A percentile compares a stretch with the other conserved stretches of the same genome.
Conservation (phyloP, 176 grass and related monocot genomes). For the Musa acuminata region DNA sequence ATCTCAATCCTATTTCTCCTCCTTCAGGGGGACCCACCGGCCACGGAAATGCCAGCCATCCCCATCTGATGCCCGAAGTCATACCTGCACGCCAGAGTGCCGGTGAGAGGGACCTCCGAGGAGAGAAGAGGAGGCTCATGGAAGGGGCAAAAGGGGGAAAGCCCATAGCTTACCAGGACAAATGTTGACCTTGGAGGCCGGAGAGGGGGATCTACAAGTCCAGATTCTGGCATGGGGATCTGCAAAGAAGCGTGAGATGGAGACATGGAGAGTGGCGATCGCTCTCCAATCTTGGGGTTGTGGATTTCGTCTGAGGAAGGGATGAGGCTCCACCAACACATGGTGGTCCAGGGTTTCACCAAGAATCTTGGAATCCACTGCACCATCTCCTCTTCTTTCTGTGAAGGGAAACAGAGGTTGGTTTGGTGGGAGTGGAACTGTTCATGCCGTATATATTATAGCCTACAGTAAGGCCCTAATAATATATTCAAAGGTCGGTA, state of each 20-base stretch:
- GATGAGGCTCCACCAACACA: neutral
- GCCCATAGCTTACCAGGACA: too few species aligned
- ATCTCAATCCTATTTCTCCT: neutral
- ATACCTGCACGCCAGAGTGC: neutral
- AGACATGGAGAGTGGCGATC: too few species aligned
- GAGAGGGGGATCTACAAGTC: neutral
- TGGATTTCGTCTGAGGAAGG: too few species aligned
- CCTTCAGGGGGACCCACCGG: neutral
- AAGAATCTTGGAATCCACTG: slow-evolving; percentile 5
- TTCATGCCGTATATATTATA: too few species aligned
- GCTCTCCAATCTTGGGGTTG: too few species aligned
- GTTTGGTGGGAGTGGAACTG: too few species aligned
- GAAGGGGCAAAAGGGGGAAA: neutral
- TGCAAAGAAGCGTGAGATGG: neutral
- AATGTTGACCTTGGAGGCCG: neutral
- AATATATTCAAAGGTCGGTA: too few species aligned
- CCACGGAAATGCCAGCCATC: neutral
- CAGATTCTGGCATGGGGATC: slow-evolving; percentile 5
- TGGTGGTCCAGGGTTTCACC: neutral
- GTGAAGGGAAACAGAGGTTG: too few species aligned
- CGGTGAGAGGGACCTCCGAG: too few species aligned
- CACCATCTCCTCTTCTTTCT: neutral
- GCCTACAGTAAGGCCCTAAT: too few species aligned
- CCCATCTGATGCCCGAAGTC: neutral
- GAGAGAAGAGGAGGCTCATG: neutral